Evolutionary conservation across 768 basidiomycete genomes (phyloP), one percentile per base, ranked within the genome.

Genomic region (Mycena floridula): DNA sequence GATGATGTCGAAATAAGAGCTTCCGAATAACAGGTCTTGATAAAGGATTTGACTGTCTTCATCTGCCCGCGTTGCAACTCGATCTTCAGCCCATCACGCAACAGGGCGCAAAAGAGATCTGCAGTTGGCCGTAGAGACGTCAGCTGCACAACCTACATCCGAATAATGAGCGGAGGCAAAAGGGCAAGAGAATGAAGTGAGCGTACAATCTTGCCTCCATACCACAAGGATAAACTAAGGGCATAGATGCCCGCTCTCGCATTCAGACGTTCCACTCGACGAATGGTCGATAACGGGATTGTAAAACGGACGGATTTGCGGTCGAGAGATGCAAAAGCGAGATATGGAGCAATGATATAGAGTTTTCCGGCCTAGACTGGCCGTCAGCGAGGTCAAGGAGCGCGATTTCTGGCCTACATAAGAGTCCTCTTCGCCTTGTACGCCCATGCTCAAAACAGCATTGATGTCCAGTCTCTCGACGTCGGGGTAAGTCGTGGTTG

Each of bases 201-300:
- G 70, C 82, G 53, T 55, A 95, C 94, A 53, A 97, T 87, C 69
- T 95, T 87, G 70, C 89, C 79, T 26, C 89, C 85, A 60, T 98
- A 92, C 89, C 93, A 97, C 42, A 89, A 80, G n/a, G 82, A 77
- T 16, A 98, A 68, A 55, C 91, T 93, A 24, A 99, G 76, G n/a
- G 95, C 94, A 60, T 97, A 97, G 27, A 96, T 85, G 5, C 96
- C 96, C 23, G 92, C 88, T 12, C 92, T 80, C 9, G 92, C 86
- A 61, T 95, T 96, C 42, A 97, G 74, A 39, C 92, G 72, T 65
- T 99, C 96, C 18, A 99, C 96, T 44, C 96, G 73, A 42, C 96
- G 79, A 53, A 99, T 81, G 5, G 92, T 92, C 43, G 85, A 91
- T 35, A 99, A 74, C 24, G 96, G 95, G 7, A 98, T 67, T 7